Base-by-base conservation (phyloP, 1,284 basidiomycete species). In the Boletellus deceptivus region DNA sequence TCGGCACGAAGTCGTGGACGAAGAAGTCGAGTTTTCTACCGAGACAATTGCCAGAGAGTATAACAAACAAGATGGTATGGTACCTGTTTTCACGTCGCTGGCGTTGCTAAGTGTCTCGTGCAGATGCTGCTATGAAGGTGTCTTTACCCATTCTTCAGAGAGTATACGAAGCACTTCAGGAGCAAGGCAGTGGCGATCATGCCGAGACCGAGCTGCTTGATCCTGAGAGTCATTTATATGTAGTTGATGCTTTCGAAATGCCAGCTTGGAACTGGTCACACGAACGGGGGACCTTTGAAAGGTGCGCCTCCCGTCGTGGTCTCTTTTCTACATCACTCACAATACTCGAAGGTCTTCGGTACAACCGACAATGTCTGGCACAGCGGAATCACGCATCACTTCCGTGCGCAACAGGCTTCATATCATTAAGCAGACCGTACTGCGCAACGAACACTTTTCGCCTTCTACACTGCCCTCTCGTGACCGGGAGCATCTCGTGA, bases 361-460 rank as follows among this genome's bases (percentile, higher is more conserved):
- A 17, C 74, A 80, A 42, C 76, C 84, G 11, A 85, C 85, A 1
- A 73, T 89, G 13, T 86, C 89, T 6, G 92, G 91, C 0, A 80
- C 89, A 27, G 83, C 93, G 16, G 83, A 90, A 27, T 90, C 89
- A 6, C 80, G 91, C 54, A 80, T 92, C 25, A 72, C 76, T 27
- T 87, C 90, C 33, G 75, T 90, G 29, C 79, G 93, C 20, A 90
- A 97, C 65, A 76, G 93, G 48, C 78, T 94, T 60, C 84, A 91
- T 59, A 83, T 96, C 46, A 92, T 96, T 59, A 88, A 86, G 60
- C 93, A 96, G 71, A 89, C 91, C 58, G 83, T 98, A 22, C 72
- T 96, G 34, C 79, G 94, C 18, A 97, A 97, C 63, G 95, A 98
- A 66, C 93, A 97, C 68, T 98, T 98, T 69, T 93, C 92, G 3